A percentile compares a stretch with the other conserved stretches of the same genome.
Conservation (phyloP, 176 grass and related monocot species). For the Puccinellia tenuiflora region DNA sequence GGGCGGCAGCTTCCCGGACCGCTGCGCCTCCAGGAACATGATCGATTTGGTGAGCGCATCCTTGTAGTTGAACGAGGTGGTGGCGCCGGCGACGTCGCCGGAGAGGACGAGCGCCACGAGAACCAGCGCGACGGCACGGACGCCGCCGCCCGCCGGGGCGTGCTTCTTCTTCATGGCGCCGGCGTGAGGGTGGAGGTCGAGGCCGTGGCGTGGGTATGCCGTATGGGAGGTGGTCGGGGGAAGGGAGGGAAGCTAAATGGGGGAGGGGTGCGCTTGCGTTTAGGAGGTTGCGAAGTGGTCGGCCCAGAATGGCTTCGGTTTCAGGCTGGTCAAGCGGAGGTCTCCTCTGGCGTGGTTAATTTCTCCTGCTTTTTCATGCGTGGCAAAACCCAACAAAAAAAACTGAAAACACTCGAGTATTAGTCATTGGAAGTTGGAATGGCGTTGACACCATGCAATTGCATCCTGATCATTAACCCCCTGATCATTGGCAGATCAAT, state of each 20-base stretch:
- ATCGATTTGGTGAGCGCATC: constrained; percentile 82
- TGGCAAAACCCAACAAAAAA: not conserved
- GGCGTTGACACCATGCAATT: not conserved
- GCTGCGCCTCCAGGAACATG: constrained; percentile 91
- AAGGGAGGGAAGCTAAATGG: constrained; percentile 2
- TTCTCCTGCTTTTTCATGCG: not conserved
- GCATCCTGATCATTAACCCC: not conserved
- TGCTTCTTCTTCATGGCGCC: constrained; percentile 10
- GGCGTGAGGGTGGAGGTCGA: not conserved
- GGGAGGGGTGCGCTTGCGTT: constrained; percentile 29
- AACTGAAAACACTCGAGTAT: not conserved
- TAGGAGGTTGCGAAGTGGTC: constrained; percentile 35
- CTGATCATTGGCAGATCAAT: not conserved
- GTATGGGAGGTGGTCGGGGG: not conserved
- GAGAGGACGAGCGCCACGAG: constrained; percentile 43
- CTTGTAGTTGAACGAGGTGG: constrained; percentile 49
- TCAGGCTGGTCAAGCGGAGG: not conserved
- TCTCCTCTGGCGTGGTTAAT: not conserved
- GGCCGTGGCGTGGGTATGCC: not conserved
- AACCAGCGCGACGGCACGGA: constrained; percentile 39
- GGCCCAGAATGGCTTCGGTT: constrained; percentile 29
- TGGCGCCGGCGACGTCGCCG: constrained; percentile 19
- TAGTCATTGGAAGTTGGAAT: not conserved
- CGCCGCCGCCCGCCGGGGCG: not conserved
- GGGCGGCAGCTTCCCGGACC: constrained; percentile 80